Conservation (phyloP, 805 yeast species). For the Starmerella asiatica region DNA sequence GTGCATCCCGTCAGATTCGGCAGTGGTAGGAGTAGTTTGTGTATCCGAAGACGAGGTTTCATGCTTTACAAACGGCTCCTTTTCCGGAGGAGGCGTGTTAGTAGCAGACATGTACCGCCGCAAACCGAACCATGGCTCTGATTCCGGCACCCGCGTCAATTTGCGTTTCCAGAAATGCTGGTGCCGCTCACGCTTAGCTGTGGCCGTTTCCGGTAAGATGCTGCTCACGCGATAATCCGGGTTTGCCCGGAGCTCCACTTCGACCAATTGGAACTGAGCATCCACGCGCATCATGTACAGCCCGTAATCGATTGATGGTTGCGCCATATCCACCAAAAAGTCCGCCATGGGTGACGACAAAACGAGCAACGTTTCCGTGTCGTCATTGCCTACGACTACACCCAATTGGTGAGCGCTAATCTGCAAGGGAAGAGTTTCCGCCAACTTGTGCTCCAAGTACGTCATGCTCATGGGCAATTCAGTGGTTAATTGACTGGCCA, state of each 20-base stretch:
- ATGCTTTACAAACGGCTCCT: not conserved
- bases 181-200: not conserved
- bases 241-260: constrained; percentile 55
- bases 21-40: not conserved
- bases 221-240: constrained; percentile 34
- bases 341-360: constrained; percentile 42
- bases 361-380: constrained; percentile 60
- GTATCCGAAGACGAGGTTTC: not conserved
- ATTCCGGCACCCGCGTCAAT: not conserved
- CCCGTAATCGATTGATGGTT: constrained; percentile 43
- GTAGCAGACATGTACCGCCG: constrained; percentile 36
- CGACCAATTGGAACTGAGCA: constrained; percentile 39
- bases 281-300: constrained; percentile 36
- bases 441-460: constrained; percentile 14
- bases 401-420: constrained; percentile 53
- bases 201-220: constrained; percentile 3
- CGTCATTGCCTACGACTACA: constrained; percentile 62
- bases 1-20: not conserved
- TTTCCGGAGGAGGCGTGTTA: not conserved
- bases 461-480: constrained; percentile 8
- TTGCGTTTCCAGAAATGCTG: constrained; percentile 2
- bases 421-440: constrained; percentile 45
- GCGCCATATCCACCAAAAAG: constrained; percentile 46
- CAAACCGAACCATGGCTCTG: constrained; percentile 61
- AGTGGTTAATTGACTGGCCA: constrained; percentile 9